Conservation (phyloP, 2,329 filamentous ascomycete genomes). For the Davidsoniella eucalypti region DNA sequence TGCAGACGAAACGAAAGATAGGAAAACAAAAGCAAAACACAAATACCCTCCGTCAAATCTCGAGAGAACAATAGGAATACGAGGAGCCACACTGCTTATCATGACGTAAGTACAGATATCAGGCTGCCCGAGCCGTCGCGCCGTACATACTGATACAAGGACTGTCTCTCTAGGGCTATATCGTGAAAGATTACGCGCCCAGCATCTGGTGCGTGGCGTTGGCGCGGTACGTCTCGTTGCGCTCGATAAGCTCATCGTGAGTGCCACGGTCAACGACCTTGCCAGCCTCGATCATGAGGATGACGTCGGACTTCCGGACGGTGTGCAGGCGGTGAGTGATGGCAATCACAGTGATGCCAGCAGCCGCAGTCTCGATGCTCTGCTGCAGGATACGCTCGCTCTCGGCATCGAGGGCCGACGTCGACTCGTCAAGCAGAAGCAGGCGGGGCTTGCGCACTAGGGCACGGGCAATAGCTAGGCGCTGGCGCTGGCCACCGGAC, state of each 20-base stretch:
- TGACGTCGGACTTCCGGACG: conserved; percentile 39
- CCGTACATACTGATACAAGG: background rate
- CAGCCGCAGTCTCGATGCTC: conserved; percentile 41
- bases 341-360: conserved; percentile 38
- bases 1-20: background rate
- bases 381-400: conserved; percentile 50
- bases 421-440: conserved; percentile 68
- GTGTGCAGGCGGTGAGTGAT: conserved; percentile 43
- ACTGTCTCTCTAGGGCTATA: background rate
- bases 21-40: background rate
- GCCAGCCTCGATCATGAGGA: conserved; percentile 39
- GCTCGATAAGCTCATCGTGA: conserved; percentile 36
- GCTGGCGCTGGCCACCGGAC: conserved; percentile 66
- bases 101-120: background rate
- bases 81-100: background rate
- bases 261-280: conserved; percentile 33
- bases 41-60: background rate
- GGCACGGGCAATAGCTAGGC: conserved; percentile 62
- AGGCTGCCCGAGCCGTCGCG: background rate
- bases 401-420: conserved; percentile 57
- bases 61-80: background rate
- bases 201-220: conserved; percentile 37
- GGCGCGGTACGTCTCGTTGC: conserved; percentile 34
- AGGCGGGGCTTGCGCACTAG: conserved; percentile 55
- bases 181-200: conserved; percentile 12